phyloP scores from a whole-genome alignment of 23 red algal genomes.

The Rhodosorus marinus region DNA sequence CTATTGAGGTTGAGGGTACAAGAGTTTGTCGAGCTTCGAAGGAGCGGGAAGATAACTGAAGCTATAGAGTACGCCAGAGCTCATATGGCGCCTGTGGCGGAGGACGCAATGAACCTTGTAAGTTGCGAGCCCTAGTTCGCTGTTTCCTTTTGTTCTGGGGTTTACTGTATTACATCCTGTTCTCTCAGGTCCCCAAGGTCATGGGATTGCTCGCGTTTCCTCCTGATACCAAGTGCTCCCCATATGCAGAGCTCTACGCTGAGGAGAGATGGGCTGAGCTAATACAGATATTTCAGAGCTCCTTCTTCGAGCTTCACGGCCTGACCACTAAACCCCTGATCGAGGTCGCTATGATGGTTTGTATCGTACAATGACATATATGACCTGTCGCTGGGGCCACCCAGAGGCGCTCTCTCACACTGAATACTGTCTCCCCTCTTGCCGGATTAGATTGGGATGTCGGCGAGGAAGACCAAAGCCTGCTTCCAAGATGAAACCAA shows the following conservation, averaged over 20 bases:
- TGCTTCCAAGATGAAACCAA: conserved; percentile 37
- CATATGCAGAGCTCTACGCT: conserved; percentile 68
- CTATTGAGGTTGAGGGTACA: conserved; percentile 67
- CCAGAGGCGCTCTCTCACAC: too few species aligned
- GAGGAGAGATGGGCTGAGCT: conserved; percentile 62
- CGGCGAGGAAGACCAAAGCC: conserved; percentile 67
- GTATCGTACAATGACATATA: too few species aligned
- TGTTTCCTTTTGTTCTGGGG: conserved; percentile 1
- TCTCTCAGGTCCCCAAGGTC: conserved; percentile 25
- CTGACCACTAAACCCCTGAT: conserved; percentile 58
- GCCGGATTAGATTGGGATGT: too few species aligned
- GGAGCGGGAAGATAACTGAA: conserved; percentile 23
- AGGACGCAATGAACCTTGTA: conserved; percentile 4
- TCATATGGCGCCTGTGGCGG: conserved; percentile 32
- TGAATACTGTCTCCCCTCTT: too few species aligned
- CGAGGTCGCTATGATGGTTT: conserved; percentile 65
- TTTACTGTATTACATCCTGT: neutral
- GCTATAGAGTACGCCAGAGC: conserved; percentile 62
- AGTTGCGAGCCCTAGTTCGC: neutral
- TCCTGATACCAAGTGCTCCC: conserved; percentile 46
- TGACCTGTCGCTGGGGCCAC: too few species aligned
- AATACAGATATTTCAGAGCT: conserved; percentile 38
- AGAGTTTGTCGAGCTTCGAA: conserved; percentile 90
- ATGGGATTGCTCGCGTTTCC: conserved; percentile 75
- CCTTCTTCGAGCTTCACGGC: conserved; percentile 60